Percentiles rank a stretch among this genome's conserved stretches.
These are phyloP conservation scores for Euphorbia celastroides DNA, from an alignment of 441 rosid genomes.

Conservation along the genomic window DNA sequence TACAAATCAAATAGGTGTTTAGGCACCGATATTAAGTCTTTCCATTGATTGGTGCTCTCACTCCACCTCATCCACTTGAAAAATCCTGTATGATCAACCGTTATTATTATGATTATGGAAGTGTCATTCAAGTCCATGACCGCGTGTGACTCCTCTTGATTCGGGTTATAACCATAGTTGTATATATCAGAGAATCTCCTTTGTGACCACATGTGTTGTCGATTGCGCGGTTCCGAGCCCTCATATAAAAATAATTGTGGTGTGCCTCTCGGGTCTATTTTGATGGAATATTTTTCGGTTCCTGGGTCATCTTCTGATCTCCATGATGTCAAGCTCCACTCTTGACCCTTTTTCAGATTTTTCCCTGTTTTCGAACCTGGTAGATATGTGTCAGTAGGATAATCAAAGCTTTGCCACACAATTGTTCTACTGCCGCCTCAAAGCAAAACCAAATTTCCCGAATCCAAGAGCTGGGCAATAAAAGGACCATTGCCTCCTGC, in stretches of 20 bases:
- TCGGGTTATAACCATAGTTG: neutral
- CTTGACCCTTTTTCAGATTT: constrained; percentile 2
- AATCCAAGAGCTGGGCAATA: constrained; percentile 22
- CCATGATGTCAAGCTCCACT: constrained; percentile 22
- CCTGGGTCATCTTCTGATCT: constrained; percentile 15
- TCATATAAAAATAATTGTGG: constrained; percentile 25
- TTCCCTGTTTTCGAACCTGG: constrained; percentile 7
- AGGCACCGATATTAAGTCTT: neutral
- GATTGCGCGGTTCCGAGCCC: constrained; percentile 9
- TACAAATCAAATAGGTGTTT: constrained; percentile 23
- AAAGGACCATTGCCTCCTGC: neutral
- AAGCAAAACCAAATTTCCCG: constrained; percentile 25
- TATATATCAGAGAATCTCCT: neutral
- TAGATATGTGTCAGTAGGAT: neutral
- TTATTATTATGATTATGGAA: constrained; percentile 12
- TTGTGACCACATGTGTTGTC: constrained; percentile 17
- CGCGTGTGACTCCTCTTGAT: neutral
- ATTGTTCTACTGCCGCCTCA: neutral
- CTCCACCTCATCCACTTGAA: constrained; percentile 16
- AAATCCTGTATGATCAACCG: constrained; percentile 11
- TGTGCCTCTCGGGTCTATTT: neutral
- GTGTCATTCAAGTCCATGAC: neutral
- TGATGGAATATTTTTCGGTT: neutral
- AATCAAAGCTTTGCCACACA: constrained; percentile 24
- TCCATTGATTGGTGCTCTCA: constrained; percentile 20